These are phyloP conservation scores for Micractinium sp. DNA, from an alignment of 139 green algal species.

Conservation along the genomic window DNA sequence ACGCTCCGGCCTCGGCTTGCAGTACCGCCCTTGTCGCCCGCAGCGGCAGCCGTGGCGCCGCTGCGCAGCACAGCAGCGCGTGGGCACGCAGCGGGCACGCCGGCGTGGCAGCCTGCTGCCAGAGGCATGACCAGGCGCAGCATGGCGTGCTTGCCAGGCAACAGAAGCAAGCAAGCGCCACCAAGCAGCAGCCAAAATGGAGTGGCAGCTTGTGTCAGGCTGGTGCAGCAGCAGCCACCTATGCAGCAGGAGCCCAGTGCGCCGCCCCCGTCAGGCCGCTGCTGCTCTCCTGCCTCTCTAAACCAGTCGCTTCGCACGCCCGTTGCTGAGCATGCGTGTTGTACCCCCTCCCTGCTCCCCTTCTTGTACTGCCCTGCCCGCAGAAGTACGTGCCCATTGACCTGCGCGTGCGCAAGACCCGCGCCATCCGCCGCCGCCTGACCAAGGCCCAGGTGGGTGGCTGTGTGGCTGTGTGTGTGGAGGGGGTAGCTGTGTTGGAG, in stretches of 20 bases:
- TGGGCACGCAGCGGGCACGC: too few relatives aligned
- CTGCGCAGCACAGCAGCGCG: background rate
- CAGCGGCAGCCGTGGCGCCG: too few relatives aligned
- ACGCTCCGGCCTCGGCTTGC: too few relatives aligned
- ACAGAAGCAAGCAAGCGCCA: too few relatives aligned
- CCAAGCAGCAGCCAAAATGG: too few relatives aligned
- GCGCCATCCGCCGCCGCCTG: slow-evolving; percentile 90
- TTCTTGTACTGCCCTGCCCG: background rate
- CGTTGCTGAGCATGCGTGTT: background rate
- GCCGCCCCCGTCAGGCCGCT: background rate
- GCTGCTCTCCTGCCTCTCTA: background rate
- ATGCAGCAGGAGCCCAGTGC: too few relatives aligned
- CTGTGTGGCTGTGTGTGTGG: background rate
- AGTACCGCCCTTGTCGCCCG: too few relatives aligned
- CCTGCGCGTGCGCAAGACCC: slow-evolving; percentile 97
- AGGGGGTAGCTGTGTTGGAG: background rate
- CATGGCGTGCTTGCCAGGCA: too few relatives aligned
- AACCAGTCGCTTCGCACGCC: background rate
- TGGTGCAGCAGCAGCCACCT: too few relatives aligned
- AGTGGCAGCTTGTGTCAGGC: too few relatives aligned
- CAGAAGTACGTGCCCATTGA: slow-evolving; percentile 95
- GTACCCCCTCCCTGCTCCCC: background rate
- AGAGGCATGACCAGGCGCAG: too few relatives aligned
- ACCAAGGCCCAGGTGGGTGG: slow-evolving; percentile 84
- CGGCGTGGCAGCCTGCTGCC: too few relatives aligned